Percentiles rank a stretch among this genome's conserved stretches.
These are phyloP conservation scores for Hypoxylon fragiforme DNA, from an alignment of 495 filamentous ascomycete species.

Conservation along the genomic window DNA sequence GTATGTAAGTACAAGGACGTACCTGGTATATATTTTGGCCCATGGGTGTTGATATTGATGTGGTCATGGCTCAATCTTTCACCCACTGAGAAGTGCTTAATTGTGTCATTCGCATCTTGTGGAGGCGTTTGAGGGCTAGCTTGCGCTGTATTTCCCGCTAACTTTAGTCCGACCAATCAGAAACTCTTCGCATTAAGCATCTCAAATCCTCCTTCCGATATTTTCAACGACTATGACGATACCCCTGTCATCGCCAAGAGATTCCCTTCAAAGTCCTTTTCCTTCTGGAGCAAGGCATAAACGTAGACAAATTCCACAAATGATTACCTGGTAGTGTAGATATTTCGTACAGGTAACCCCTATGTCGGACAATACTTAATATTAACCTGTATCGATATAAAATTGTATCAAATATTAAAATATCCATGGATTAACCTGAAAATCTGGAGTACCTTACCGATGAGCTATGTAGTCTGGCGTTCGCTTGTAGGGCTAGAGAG, in stretches of 20 bases:
- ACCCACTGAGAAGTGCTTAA: conserved; percentile 23
- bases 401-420: too few species aligned
- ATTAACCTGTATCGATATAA: background rate
- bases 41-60: conserved; percentile 20
- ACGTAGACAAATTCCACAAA: background rate
- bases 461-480: too few species aligned
- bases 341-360: conserved; percentile 26
- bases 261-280: conserved; percentile 23
- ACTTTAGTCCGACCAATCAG: conserved; percentile 21
- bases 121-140: conserved; percentile 11
- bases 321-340: too few species aligned
- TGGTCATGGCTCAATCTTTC: conserved; percentile 22
- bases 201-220: conserved; percentile 28
- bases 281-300: conserved; percentile 15
- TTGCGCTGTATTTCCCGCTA: conserved; percentile 26
- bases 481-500: conserved; percentile 2
- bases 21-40: conserved; percentile 19
- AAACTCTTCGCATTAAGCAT: conserved; percentile 23
- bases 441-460: too few species aligned
- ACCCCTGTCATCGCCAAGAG: conserved; percentile 32
- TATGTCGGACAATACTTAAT: conserved; percentile 14
- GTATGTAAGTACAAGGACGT: background rate
- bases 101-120: conserved; percentile 27
- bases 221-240: conserved; percentile 28
- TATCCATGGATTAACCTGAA: too few species aligned